A percentile compares a stretch with the other conserved stretches of the same genome.
Evolutionary conservation across 129 eudicot species (phyloP).

Genomic region (Flaveria ramosissima): DNA sequence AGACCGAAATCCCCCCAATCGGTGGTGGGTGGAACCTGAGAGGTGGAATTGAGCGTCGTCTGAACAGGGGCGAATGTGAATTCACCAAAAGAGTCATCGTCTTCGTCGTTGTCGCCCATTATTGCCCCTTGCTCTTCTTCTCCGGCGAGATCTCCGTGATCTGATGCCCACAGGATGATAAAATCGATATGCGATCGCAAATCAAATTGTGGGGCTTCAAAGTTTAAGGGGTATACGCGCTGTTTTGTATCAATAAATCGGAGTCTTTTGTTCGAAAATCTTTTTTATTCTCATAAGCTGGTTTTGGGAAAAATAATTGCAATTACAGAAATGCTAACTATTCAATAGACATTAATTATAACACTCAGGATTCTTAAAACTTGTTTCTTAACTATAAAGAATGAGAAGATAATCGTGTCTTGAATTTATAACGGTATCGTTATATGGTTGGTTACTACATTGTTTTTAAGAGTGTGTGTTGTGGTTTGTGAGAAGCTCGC

Average conservation of each 20-base stretch:
- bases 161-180: not conserved
- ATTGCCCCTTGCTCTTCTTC: not conserved
- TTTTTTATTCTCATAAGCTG: too few species aligned
- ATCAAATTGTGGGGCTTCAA: conserved; percentile 5
- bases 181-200: not conserved
- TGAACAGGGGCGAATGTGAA: conserved; percentile 66
- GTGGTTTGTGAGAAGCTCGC: too few species aligned
- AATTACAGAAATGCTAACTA: too few species aligned
- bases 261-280: too few species aligned
- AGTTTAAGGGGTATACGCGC: not conserved
- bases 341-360: too few species aligned
- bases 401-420: too few species aligned
- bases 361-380: too few species aligned
- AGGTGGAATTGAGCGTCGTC: conserved; percentile 16
- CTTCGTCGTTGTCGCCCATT: conserved; percentile 58
- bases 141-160: conserved; percentile 26
- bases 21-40: conserved; percentile 26
- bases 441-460: too few species aligned
- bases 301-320: not conserved
- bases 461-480: too few species aligned
- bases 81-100: conserved; percentile 63
- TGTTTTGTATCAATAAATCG: not conserved
- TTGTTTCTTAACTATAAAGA: too few species aligned
- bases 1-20: conserved; percentile 68
- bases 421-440: too few species aligned